Conservation (phyloP, 2,329 filamentous ascomycete genomes). For the Colletotrichum aenigma region DNA sequence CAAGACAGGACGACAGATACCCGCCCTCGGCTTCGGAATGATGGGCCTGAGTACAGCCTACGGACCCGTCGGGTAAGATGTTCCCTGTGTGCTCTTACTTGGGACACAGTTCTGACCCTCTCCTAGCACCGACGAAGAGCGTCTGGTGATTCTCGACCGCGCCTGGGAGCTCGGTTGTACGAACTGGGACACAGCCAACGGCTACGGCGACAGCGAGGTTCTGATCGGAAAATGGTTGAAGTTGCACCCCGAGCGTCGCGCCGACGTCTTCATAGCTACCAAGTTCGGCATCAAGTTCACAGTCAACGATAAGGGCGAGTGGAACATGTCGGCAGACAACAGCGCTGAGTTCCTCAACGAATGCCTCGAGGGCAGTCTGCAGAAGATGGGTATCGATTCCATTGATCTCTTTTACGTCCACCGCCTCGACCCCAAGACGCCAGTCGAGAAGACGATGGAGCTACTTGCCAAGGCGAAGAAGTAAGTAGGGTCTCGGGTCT, state of each 20-base stretch:
- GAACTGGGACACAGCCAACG: not conserved
- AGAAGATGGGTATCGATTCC: slow-evolving; percentile 51
- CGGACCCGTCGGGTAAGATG: slow-evolving; percentile 36
- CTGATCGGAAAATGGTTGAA: not conserved
- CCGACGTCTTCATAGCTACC: not conserved
- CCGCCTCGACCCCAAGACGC: slow-evolving; percentile 48
- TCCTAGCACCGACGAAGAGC: not conserved
- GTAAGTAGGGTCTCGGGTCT: rapidly evolving
- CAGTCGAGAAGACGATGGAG: slow-evolving; percentile 36
- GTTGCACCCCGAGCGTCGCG: not conserved
- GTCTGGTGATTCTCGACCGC: not conserved
- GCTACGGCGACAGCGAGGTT: not conserved
- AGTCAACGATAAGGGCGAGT: not conserved
- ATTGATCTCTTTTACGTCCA: slow-evolving; percentile 63
- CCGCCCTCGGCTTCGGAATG: slow-evolving; percentile 49
- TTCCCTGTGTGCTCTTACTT: not conserved
- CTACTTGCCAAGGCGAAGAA: not conserved
- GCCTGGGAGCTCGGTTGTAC: not conserved
- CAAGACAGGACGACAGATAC: slow-evolving; percentile 48
- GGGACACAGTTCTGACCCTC: not conserved
- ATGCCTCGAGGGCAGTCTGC: slow-evolving; percentile 37
- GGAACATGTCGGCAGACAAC: not conserved
- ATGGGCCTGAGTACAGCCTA: slow-evolving; percentile 45
- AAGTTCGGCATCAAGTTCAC: not conserved
- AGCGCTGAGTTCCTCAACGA: slow-evolving; percentile 45